phyloP scores from a whole-genome alignment of 2,329 filamentous ascomycete species.

The Fusarium irregulare region DNA sequence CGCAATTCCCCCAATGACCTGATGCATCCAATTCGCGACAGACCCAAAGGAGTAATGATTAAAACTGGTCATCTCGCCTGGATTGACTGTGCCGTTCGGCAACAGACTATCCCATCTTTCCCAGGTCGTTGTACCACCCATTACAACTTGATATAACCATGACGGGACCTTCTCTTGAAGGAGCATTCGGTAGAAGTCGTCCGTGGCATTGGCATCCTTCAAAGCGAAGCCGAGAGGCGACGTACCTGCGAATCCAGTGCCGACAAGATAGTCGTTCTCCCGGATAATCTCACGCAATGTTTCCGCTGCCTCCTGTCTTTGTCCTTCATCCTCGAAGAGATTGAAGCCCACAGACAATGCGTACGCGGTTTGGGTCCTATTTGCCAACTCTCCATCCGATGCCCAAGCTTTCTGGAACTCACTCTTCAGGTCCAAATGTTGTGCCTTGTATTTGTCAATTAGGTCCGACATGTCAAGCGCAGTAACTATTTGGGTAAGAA shows the following conservation, averaged over 20 bases:
- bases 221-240: conserved; percentile 39
- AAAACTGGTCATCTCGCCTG: conserved; percentile 56
- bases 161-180: conserved; percentile 50
- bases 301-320: conserved; percentile 42
- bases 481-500: conserved; percentile 50
- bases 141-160: conserved; percentile 54
- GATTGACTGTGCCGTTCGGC: conserved; percentile 53
- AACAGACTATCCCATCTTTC: conserved; percentile 57
- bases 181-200: conserved; percentile 51
- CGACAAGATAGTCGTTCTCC: conserved; percentile 51
- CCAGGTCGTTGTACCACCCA: conserved; percentile 57
- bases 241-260: conserved; percentile 52
- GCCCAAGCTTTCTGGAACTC: conserved; percentile 48
- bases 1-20: not conserved
- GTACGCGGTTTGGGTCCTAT: conserved; percentile 56
- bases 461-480: conserved; percentile 44
- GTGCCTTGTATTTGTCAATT: conserved; percentile 32
- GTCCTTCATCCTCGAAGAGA: conserved; percentile 42
- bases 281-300: conserved; percentile 49
- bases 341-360: conserved; percentile 53
- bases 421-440: conserved; percentile 28
- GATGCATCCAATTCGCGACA: conserved; percentile 42
- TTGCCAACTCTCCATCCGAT: conserved; percentile 45
- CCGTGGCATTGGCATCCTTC: not conserved
- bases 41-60: conserved; percentile 57